phyloP scores from a whole-genome alignment of 768 basidiomycete genomes.

The Pleurotus djamor region DNA sequence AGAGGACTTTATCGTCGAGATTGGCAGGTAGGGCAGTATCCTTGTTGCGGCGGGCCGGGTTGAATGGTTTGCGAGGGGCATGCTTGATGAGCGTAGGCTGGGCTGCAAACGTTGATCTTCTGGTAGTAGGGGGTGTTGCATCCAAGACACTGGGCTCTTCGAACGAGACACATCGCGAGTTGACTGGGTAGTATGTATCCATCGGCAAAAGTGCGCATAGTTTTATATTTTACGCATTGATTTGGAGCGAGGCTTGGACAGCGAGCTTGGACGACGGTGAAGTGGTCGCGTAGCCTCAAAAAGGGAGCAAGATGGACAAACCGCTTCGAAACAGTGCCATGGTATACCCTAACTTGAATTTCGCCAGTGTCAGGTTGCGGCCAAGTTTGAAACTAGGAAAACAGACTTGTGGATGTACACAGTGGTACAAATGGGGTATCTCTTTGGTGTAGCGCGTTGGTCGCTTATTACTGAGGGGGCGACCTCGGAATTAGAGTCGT shows the following conservation, averaged over 20 bases:
- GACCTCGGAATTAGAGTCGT: too few relatives aligned
- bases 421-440: too few relatives aligned
- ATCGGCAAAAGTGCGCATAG: neutral
- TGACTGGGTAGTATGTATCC: neutral
- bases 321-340: too few relatives aligned
- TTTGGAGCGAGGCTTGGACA: neutral
- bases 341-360: too few relatives aligned
- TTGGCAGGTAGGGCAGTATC: neutral
- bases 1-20: neutral
- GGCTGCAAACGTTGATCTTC: neutral
- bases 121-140: constrained; percentile 1
- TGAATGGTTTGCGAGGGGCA: neutral
- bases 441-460: too few relatives aligned
- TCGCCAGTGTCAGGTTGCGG: too few relatives aligned
- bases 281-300: neutral
- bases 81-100: neutral
- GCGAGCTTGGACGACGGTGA: neutral
- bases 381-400: too few relatives aligned
- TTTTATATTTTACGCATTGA: neutral
- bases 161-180: constrained; percentile 2
- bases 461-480: too few relatives aligned
- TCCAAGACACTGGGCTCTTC: neutral
- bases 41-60: neutral
- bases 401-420: too few relatives aligned
- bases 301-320: neutral